Percentiles rank a stretch among this genome's conserved stretches.
phyloP scores from a whole-genome alignment of 305 asterid genomes.

The Fraxinus sp. region DNA sequence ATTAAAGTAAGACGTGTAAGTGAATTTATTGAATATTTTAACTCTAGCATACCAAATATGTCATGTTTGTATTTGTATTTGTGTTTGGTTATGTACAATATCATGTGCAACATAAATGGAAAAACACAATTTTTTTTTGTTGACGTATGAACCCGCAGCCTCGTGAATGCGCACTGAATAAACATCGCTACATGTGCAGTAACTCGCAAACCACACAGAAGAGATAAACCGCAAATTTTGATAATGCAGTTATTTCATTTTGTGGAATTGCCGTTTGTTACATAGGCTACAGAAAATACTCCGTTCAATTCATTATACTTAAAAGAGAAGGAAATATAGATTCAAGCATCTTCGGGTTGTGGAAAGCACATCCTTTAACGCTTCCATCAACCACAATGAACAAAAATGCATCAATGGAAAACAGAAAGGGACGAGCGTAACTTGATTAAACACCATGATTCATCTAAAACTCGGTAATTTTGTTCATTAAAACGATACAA shows the following conservation, averaged over 20 bases:
- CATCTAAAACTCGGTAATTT: background rate
- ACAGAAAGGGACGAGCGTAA: background rate
- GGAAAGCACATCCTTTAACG: background rate
- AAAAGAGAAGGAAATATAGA: background rate
- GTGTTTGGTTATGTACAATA: background rate
- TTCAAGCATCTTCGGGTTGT: background rate
- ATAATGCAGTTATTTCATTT: background rate
- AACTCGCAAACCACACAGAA: too few relatives aligned
- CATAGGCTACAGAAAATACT: background rate
- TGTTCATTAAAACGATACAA: background rate
- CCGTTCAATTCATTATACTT: background rate
- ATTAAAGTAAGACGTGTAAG: background rate
- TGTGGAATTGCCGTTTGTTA: background rate
- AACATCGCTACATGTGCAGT: too few relatives aligned
- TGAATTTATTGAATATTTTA: background rate
- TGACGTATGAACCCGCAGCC: too few relatives aligned
- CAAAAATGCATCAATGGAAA: background rate
- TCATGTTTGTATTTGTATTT: background rate
- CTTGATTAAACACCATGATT: background rate
- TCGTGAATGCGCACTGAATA: too few relatives aligned
- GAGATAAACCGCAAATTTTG: background rate
- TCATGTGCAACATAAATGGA: background rate
- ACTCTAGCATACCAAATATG: background rate
- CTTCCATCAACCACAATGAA: background rate
- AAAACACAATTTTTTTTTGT: background rate